Conservation (phyloP, 2,329 filamentous ascomycete species). For the Trichoderma breve region DNA sequence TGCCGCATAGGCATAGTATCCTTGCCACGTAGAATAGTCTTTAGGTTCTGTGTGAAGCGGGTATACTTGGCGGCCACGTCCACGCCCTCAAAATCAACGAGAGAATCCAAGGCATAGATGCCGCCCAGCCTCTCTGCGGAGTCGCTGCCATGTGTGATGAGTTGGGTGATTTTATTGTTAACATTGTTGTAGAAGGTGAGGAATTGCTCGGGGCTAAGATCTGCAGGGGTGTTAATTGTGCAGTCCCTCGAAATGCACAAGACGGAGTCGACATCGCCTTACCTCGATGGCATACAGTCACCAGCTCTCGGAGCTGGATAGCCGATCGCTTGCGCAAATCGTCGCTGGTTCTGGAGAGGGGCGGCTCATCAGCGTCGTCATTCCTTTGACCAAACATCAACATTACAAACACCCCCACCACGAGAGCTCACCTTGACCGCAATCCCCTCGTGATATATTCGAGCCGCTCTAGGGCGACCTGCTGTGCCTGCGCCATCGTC, state of each 20-base stretch:
- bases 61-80: conserved; percentile 93
- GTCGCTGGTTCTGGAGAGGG: conserved; percentile 38
- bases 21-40: conserved; percentile 83
- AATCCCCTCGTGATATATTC: conserved; percentile 55
- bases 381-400: background rate
- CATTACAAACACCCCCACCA: background rate
- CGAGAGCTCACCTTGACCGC: conserved; percentile 49
- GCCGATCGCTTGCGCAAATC: conserved; percentile 54
- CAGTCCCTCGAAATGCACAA: background rate
- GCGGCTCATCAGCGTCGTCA: background rate
- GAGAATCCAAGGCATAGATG: conserved; percentile 83
- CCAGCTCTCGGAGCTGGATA: conserved; percentile 54
- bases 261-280: conserved; percentile 18
- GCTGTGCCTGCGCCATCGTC: conserved; percentile 46
- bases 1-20: conserved; percentile 88
- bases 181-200: conserved; percentile 54
- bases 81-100: conserved; percentile 95
- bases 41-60: conserved; percentile 86
- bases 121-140: conserved; percentile 87
- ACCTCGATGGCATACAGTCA: conserved; percentile 57
- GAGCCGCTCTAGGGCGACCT: conserved; percentile 54
- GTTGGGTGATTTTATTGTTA: conserved; percentile 55
- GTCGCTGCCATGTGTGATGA: conserved; percentile 84
- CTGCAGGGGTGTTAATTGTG: conserved; percentile 41
- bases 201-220: conserved; percentile 80